Percentiles rank a stretch among this genome's conserved stretches.
phyloP scores from a whole-genome alignment of 2,329 filamentous ascomycete genomes.

The Sphaceloma murrayae region DNA sequence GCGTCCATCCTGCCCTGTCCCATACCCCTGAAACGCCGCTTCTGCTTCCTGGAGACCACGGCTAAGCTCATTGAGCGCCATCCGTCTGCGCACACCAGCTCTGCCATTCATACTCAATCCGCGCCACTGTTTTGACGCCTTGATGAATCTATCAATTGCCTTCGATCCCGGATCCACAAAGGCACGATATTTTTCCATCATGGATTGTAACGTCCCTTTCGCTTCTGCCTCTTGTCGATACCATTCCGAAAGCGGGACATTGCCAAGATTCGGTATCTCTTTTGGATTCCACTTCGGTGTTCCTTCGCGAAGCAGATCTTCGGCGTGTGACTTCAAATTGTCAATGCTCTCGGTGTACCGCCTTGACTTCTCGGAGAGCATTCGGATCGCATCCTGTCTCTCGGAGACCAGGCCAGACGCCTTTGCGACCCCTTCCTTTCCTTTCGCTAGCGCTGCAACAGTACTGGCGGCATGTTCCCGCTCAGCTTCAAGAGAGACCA shows the following conservation, averaged over 20 bases:
- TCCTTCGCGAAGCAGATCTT: not conserved
- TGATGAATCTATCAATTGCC: not conserved
- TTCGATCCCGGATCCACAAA: not conserved
- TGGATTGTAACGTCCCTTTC: not conserved
- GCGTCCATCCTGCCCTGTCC: slow-evolving; percentile 11
- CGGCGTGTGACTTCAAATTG: not conserved
- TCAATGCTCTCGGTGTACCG: not conserved
- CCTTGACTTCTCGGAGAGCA: too few species aligned
- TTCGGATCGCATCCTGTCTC: too few species aligned
- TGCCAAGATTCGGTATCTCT: not conserved
- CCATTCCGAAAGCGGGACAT: not conserved
- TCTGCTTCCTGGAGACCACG: not conserved
- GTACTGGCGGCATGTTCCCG: too few species aligned
- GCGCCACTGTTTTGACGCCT: not conserved
- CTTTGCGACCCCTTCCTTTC: too few species aligned
- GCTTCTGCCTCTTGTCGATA: not conserved
- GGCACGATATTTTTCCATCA: not conserved
- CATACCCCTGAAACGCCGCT: not conserved
- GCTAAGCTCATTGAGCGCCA: not conserved
- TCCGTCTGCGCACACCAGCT: not conserved
- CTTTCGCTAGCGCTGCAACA: too few species aligned
- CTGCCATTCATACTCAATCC: not conserved
- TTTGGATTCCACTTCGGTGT: not conserved
- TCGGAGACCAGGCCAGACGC: too few species aligned
- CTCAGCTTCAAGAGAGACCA: not conserved